phyloP scores from a whole-genome alignment of 2,329 filamentous ascomycete genomes.

The Talaromyces sp. region DNA sequence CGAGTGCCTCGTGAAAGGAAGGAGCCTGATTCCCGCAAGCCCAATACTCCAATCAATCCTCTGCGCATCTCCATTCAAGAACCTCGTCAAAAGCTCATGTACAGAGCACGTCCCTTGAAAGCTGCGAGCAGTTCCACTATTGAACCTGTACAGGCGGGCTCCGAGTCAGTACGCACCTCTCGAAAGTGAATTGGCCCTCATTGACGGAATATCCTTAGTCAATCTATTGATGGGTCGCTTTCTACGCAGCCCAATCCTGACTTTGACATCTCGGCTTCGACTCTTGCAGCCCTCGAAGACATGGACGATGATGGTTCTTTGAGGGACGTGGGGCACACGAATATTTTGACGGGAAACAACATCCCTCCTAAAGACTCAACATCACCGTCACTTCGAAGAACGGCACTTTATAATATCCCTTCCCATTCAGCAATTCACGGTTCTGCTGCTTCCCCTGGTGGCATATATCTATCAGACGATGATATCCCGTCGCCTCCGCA shows the following conservation, averaged over 20 bases:
- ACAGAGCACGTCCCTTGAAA: slow-evolving; percentile 27
- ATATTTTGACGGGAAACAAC: not conserved
- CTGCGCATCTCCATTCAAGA: slow-evolving; percentile 29
- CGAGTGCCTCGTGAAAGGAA: slow-evolving; percentile 2
- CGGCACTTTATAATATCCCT: slow-evolving; percentile 6
- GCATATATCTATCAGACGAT: slow-evolving; percentile 1
- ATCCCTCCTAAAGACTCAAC: not conserved
- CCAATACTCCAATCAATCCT: slow-evolving; percentile 15
- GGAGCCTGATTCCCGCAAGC: not conserved
- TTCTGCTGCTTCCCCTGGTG: slow-evolving; percentile 4
- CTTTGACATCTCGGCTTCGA: slow-evolving; percentile 23
- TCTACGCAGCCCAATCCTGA: slow-evolving; percentile 16
- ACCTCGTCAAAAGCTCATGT: slow-evolving; percentile 41
- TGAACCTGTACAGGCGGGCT: slow-evolving; percentile 8
- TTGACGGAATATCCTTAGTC: slow-evolving; percentile 10
- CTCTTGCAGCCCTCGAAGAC: slow-evolving; percentile 23
- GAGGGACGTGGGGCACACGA: not conserved
- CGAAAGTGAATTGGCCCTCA: slow-evolving; percentile 7
- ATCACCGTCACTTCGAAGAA: slow-evolving; percentile 3
- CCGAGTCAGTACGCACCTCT: slow-evolving; percentile 26
- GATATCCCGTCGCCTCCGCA: not conserved
- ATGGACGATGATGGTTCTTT: slow-evolving; percentile 11
- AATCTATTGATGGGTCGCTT: not conserved
- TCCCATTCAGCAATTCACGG: slow-evolving; percentile 9
- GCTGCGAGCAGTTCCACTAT: slow-evolving; percentile 1